A percentile compares a stretch with the other conserved stretches of the same genome.
Conservation (phyloP, 495 filamentous ascomycete species). For the Talaromyces stipitatus region DNA sequence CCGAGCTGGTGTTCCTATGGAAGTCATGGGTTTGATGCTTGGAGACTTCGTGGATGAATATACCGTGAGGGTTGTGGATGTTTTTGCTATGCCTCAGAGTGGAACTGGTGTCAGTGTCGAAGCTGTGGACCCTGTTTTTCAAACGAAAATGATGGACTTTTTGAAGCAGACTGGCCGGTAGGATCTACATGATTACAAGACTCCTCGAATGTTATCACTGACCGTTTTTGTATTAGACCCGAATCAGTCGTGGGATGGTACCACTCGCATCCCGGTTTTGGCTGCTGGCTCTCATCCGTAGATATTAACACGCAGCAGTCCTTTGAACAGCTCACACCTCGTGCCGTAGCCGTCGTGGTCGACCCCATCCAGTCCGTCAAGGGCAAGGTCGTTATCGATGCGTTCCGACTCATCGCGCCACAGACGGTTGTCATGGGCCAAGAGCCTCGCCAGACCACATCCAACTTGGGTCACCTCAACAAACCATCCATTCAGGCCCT, state of each 20-base stretch:
- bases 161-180: constrained; percentile 92
- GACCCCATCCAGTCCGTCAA: constrained; percentile 99
- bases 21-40: constrained; percentile 99
- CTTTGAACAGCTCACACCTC: constrained; percentile 93
- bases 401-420: constrained; percentile 97
- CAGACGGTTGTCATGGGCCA: constrained; percentile 98
- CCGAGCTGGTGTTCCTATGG: constrained; percentile 96
- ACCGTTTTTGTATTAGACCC: constrained; percentile 45
- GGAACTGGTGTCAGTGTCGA: constrained; percentile 98
- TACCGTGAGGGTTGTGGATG: constrained; percentile 93
- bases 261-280: constrained; percentile 97
- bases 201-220: neutral
- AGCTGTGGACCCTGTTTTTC: constrained; percentile 95
- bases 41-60: constrained; percentile 99
- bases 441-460: constrained; percentile 96
- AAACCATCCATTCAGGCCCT: constrained; percentile 99
- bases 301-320: constrained; percentile 99
- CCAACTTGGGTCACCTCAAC: constrained; percentile 95
- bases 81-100: constrained; percentile 99
- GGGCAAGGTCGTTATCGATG: constrained; percentile 98
- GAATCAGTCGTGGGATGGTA: constrained; percentile 99
- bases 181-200: constrained; percentile 12
- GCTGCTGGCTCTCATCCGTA: constrained; percentile 97
- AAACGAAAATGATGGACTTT: constrained; percentile 99
- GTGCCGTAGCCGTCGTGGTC: constrained; percentile 94